Percentiles rank a stretch among this genome's conserved stretches.
Conservation (phyloP, 495 filamentous ascomycete species). For the Chaetomium cochliodes region DNA sequence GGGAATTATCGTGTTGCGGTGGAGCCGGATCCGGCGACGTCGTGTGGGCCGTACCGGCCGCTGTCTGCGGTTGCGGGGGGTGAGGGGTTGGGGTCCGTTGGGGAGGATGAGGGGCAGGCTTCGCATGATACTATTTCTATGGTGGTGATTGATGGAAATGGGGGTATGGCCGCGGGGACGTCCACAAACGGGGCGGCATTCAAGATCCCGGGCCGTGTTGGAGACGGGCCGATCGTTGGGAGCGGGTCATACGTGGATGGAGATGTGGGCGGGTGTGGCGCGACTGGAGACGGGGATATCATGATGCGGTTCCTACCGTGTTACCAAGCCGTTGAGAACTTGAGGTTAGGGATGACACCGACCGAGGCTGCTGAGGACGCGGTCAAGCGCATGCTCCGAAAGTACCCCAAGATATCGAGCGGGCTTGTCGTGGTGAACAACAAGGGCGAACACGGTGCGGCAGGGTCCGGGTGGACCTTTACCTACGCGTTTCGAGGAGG, state of each 20-base stretch:
- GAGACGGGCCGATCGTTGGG: conserved; percentile 50
- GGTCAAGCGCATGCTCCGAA: conserved; percentile 45
- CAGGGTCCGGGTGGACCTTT: conserved; percentile 49
- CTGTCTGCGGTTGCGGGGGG: conserved; percentile 8
- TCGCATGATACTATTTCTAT: conserved; percentile 51
- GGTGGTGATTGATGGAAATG: conserved; percentile 40
- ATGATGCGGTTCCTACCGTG: conserved; percentile 55
- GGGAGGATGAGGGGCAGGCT: background rate
- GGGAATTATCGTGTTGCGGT: conserved; percentile 47
- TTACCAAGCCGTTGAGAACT: conserved; percentile 51
- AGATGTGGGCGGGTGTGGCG: conserved; percentile 50
- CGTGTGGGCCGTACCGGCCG: conserved; percentile 46
- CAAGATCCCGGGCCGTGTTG: conserved; percentile 50
- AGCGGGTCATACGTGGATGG: conserved; percentile 52
- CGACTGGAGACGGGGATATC: conserved; percentile 51
- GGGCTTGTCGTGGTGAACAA: conserved; percentile 48
- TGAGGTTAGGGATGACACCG: conserved; percentile 46
- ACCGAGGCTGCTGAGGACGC: conserved; percentile 46
- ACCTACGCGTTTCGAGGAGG: conserved; percentile 48
- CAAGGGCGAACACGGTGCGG: conserved; percentile 45
- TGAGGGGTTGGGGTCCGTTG: background rate
- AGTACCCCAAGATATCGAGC: conserved; percentile 44
- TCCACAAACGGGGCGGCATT: conserved; percentile 50
- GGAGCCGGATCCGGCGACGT: conserved; percentile 34
- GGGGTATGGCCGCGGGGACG: conserved; percentile 48